These are phyloP conservation scores for Tulasnella sp. DNA, from an alignment of 768 basidiomycete genomes.

Conservation along the genomic window DNA sequence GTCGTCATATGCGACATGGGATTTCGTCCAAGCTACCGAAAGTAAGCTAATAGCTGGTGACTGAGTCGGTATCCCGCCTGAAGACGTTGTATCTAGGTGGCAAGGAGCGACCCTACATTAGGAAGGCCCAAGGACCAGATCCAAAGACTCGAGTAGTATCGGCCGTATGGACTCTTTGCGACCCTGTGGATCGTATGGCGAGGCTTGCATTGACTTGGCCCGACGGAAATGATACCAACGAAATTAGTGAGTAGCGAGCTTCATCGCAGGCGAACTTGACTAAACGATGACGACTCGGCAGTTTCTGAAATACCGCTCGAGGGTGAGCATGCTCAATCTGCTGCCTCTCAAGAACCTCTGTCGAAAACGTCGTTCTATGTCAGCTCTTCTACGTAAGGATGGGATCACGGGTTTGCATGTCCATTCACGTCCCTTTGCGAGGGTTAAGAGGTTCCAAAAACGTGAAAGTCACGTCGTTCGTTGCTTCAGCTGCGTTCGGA, in stretches of 20 bases:
- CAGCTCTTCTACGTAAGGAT: not conserved
- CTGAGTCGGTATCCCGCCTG: not conserved
- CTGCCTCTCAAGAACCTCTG: too few species aligned
- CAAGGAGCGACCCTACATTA: not conserved
- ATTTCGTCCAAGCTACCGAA: not conserved
- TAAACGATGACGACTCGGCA: not conserved
- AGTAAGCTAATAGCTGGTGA: not conserved
- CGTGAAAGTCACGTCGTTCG: not conserved
- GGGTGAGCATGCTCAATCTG: too few species aligned
- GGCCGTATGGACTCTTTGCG: not conserved
- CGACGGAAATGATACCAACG: not conserved
- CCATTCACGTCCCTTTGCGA: not conserved
- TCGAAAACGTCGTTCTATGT: not conserved
- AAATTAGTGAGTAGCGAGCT: not conserved
- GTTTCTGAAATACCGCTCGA: not conserved
- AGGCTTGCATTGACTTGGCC: not conserved
- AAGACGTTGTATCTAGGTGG: not conserved
- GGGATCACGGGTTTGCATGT: not conserved
- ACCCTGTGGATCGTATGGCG: not conserved
- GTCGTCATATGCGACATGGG: not conserved
- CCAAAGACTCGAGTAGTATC: not conserved
- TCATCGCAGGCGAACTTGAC: not conserved
- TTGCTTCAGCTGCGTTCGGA: not conserved
- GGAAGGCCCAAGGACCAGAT: not conserved
- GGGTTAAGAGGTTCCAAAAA: not conserved